These are phyloP conservation scores for Pseudisothecium myosuroides DNA, from an alignment of 225 moss, liverwort and hornwort species.

Conservation along the genomic window DNA sequence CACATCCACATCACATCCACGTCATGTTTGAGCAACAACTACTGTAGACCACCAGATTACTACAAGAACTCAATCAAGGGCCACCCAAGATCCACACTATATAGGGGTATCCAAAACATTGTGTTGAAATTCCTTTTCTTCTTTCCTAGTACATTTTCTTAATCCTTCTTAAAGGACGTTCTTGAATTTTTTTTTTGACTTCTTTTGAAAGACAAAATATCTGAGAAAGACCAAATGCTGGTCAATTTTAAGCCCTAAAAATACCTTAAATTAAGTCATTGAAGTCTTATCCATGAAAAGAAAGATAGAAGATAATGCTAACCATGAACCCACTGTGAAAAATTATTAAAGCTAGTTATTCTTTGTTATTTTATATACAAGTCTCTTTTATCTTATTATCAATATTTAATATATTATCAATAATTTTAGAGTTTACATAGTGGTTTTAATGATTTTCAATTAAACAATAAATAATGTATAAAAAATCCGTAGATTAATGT, in stretches of 20 bases:
- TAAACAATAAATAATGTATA: background rate
- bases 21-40: fast-evolving
- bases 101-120: fast-evolving
- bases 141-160: fast-evolving
- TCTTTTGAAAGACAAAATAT: background rate
- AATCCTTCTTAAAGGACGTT: fast-evolving
- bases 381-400: background rate
- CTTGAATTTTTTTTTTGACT: background rate
- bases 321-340: fast-evolving
- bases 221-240: fast-evolving
- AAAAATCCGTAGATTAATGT: background rate
- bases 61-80: background rate
- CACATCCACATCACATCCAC: fast-evolving
- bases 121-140: fast-evolving
- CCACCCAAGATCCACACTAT: fast-evolving
- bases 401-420: background rate
- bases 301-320: background rate
- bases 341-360: too few species aligned
- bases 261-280: background rate
- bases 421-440: too few species aligned
- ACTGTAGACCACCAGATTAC: fast-evolving
- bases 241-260: background rate
- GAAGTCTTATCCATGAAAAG: background rate
- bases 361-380: background rate
- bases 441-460: background rate